Evolutionary conservation across 768 basidiomycete species (phyloP).

Genomic region (Psilocybe subaeruginosa): DNA sequence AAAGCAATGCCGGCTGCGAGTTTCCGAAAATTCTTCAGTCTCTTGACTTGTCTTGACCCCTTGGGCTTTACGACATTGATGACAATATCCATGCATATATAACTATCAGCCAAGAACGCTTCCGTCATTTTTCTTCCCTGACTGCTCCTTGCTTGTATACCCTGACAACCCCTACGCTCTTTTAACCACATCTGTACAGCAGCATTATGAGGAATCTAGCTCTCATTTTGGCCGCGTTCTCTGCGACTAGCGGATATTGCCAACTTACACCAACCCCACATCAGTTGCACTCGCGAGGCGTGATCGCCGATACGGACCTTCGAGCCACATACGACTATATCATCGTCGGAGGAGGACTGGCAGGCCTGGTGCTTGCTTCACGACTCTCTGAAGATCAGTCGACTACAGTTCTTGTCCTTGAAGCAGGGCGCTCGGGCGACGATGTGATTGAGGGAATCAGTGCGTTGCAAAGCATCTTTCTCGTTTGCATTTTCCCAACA

Average conservation of each 20-base stretch:
- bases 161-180: neutral
- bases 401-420: conserved; percentile 39
- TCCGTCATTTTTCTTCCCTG: neutral
- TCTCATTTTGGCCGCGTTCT: conserved; percentile 10
- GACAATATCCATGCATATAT: neutral
- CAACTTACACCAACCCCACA: neutral
- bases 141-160: neutral
- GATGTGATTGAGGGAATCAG: conserved; percentile 31
- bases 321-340: conserved; percentile 29
- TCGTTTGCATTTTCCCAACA: neutral
- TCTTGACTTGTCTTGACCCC: neutral
- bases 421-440: conserved; percentile 39
- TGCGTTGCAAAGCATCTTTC: conserved; percentile 16
- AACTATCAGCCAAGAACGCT: neutral
- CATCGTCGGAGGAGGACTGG: conserved; percentile 29
- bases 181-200: neutral
- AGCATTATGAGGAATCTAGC: neutral
- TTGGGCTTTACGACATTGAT: neutral
- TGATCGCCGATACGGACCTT: conserved; percentile 33
- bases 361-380: conserved; percentile 36
- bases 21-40: neutral
- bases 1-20: too few relatives aligned
- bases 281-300: neutral
- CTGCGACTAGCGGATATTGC: neutral
- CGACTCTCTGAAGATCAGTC: conserved; percentile 35